Percentiles rank a stretch among this genome's conserved stretches.
Evolutionary conservation across 371 early-diverging fungal species (phyloP).

Genomic region (Haplosporangium sp.): DNA sequence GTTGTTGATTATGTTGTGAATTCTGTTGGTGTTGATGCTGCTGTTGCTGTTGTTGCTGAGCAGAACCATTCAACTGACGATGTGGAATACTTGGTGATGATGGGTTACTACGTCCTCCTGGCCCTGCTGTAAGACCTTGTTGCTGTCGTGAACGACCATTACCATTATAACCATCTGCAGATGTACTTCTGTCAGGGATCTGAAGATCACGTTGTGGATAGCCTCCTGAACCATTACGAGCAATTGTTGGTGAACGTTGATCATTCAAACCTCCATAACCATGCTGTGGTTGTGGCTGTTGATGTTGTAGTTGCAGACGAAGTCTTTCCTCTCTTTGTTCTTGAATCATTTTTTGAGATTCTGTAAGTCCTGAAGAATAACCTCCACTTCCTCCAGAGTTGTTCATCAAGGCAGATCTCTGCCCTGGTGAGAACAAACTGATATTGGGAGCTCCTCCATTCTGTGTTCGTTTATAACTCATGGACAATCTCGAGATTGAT

Average conservation of each 20-base stretch:
- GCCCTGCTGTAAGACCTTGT: slow-evolving; percentile 9
- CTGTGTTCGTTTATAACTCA: slow-evolving; percentile 30
- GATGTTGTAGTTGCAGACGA: slow-evolving; percentile 39
- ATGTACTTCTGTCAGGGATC: slow-evolving; percentile 43
- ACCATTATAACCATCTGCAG: slow-evolving; percentile 26
- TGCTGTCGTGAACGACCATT: slow-evolving; percentile 16
- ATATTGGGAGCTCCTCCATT: slow-evolving; percentile 44
- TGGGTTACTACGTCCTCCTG: slow-evolving; percentile 30
- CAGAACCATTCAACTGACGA: slow-evolving; percentile 15
- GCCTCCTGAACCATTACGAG: background rate
- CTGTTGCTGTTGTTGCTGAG: slow-evolving; percentile 24
- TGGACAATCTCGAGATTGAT: slow-evolving; percentile 45
- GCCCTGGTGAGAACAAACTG: slow-evolving; percentile 44
- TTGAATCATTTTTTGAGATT: slow-evolving; percentile 53
- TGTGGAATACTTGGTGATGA: slow-evolving; percentile 36
- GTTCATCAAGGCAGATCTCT: slow-evolving; percentile 42
- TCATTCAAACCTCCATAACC: slow-evolving; percentile 8
- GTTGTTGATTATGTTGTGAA: slow-evolving; percentile 10
- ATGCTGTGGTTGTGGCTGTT: slow-evolving; percentile 23
- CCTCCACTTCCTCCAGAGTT: slow-evolving; percentile 7
- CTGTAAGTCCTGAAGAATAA: slow-evolving; percentile 12
- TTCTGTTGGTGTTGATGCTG: slow-evolving; percentile 20
- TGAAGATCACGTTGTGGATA: background rate
- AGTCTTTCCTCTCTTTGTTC: slow-evolving; percentile 53
- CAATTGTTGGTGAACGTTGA: slow-evolving; percentile 21